These are phyloP conservation scores for Penicillium psychrosexuale DNA, from an alignment of 2,329 filamentous ascomycete genomes.

Conservation along the genomic window DNA sequence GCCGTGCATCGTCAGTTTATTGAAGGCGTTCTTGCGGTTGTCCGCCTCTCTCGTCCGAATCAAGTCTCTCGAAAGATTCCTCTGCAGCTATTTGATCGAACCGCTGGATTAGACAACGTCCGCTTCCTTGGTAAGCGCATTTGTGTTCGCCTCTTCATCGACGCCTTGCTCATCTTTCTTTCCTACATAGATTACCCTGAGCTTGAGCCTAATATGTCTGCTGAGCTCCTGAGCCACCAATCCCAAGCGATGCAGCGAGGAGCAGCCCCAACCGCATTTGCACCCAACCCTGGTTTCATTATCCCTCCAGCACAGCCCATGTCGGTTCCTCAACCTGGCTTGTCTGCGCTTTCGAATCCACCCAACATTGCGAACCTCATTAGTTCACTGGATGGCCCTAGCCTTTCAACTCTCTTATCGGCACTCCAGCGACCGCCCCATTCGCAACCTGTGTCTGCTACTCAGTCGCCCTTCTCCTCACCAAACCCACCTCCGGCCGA, in stretches of 20 bases:
- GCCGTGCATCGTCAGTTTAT: conserved; percentile 82
- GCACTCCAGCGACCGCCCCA: conserved; percentile 51
- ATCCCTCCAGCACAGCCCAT: conserved; percentile 35
- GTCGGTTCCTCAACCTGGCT: conserved; percentile 32
- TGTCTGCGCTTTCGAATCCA: conserved; percentile 36
- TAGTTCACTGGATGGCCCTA: conserved; percentile 64
- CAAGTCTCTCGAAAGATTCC: conserved; percentile 72
- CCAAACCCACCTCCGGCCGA: conserved; percentile 38
- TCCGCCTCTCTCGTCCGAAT: conserved; percentile 68
- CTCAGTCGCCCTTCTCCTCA: conserved; percentile 36
- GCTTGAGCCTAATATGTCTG: conserved; percentile 72
- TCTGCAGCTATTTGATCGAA: conserved; percentile 81
- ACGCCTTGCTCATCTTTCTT: conserved; percentile 17
- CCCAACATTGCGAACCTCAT: conserved; percentile 63
- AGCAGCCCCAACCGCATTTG: conserved; percentile 36
- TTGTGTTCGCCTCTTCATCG: not conserved
- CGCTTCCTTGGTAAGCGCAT: conserved; percentile 64
- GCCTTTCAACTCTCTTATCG: conserved; percentile 67
- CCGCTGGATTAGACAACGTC: conserved; percentile 68
- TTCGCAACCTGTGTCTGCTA: conserved; percentile 33
- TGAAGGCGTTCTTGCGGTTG: conserved; percentile 83
- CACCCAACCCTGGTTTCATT: conserved; percentile 36
- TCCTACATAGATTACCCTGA: conserved; percentile 67
- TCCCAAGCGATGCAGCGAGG: conserved; percentile 42
- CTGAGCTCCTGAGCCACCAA: conserved; percentile 69